Base-by-base conservation (phyloP, 2,329 filamentous ascomycete species). In the Diaporthe amygdali region DNA sequence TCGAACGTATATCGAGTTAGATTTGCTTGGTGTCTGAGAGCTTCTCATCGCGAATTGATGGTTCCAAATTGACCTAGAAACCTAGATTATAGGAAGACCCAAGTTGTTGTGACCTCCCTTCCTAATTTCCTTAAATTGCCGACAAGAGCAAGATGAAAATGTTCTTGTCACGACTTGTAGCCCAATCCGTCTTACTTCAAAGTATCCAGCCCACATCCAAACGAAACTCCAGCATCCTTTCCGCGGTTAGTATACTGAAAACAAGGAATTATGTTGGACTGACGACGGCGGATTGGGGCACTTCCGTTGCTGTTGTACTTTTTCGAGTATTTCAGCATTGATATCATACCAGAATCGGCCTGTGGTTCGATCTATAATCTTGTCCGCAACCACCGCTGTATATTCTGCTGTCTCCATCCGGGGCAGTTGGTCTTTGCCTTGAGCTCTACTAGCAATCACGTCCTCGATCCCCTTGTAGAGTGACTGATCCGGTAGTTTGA, bases 381-480 rank as follows among this genome's bases (percentile, higher is more conserved):
- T 69, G 20, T 77, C 72, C 1, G 72, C 71, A 30, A 77, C 77
- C 0, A 55, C 69, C 5, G 70, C 56, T 17, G 73, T 75, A 59
- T 79, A 77, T 20, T 76, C 75, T 34, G 63, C 47, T 14, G 74
- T 72, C 7, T 78, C 76, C 74, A 76, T 77, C 39, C 74, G 71
- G 7, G 69, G 72, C 54, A 76, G 6, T 1, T 67, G 64, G 15
- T 76, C 76, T 0, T 74, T 71, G 7, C 77, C 76, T 30, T 77
- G 76, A 2, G 76, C 77, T 22, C 76, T 70, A 30, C 56, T 70
- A 3, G 71, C 71, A 55, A 79, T 69, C 7, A 54, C 59, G 27
- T 67, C 17, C 52, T 78, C 74, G 20, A 76, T 75, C 1, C 49
- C 70, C 68, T 77, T 77, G 70, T 78, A 78, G 0, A 76, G 67